Evolutionary conservation across 176 grass and related monocot genomes (phyloP).

Genomic region (Saccharum spontaneum): DNA sequence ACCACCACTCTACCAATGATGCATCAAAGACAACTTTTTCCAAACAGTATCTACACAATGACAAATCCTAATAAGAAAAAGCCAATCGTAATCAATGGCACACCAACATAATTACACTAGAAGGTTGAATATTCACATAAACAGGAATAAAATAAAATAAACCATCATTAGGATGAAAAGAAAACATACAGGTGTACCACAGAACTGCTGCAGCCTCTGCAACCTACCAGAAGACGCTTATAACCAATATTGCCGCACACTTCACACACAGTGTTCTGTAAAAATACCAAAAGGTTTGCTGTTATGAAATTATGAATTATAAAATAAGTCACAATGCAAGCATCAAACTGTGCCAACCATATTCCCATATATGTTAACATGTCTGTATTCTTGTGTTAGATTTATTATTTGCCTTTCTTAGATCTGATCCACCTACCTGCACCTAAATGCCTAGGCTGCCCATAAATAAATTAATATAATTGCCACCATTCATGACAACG

Average conservation of each 20-base stretch:
- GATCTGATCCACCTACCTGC: background rate
- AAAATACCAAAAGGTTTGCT: background rate
- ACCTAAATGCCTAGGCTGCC: background rate
- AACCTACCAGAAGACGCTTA: constrained; percentile 25
- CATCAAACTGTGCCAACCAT: background rate
- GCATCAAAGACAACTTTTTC: constrained; percentile 33
- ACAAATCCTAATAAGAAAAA: constrained; percentile 17
- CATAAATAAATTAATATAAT: background rate
- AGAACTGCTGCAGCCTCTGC: constrained; percentile 28
- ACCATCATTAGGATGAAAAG: background rate
- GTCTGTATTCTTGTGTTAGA: background rate
- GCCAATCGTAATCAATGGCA: background rate
- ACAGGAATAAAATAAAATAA: background rate
- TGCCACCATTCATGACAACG: background rate
- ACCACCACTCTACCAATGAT: constrained; percentile 23
- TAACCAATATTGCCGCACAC: constrained; percentile 41
- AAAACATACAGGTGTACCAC: constrained; percentile 38
- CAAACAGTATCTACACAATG: constrained; percentile 42
- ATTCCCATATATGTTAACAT: background rate
- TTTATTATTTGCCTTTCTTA: background rate
- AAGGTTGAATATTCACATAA: background rate
- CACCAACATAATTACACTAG: background rate
- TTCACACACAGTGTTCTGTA: constrained; percentile 33
- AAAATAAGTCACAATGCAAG: background rate
- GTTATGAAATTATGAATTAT: background rate